Evolutionary conservation across 352 stramenopile genomes (phyloP), one percentile per base, ranked within the genome.

Genomic region (Plasmopara muralis): DNA sequence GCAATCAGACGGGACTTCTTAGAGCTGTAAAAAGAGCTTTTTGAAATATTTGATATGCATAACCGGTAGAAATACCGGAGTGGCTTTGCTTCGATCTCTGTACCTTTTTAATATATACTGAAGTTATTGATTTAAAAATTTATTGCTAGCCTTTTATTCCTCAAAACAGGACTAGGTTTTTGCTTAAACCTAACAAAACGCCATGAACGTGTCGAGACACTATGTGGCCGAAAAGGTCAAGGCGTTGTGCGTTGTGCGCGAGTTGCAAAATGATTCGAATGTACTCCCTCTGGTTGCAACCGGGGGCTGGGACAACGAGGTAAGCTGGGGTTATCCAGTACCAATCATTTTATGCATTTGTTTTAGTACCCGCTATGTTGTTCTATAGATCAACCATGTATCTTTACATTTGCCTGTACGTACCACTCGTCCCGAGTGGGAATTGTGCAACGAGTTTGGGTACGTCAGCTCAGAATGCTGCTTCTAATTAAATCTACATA

Each of bases 201-300:
- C 20, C 20, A 25, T 25, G 20, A 25, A 25, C 40, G 49, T 60
- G 44, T 85, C 75, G 34, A 89, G 68, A 55, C 78, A 85, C 59
- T 85, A 85, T 43, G 68, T 85, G 54, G 62, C 63, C 43, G 76
- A 85, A 52, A 85, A 83, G 57, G 64, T 83, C 28, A 66, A 69
- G 35, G 65, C 78, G 39, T 43, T 89, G 45, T 83, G 70, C 55
- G 75, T 87, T 40, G 60, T 87, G 46, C 82, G 72, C 47, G 74
- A 85, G 33, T 40, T 57, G 10, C 59, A 60, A 9, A 44, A 67
- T 44, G 61, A 25, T 25, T 25, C 3, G 20, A 3, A 78, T 15
- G 46, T 70, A 39, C 64, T 89, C 29, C 79, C 79, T 48, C 53
- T 87, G 39, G 46, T 89, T 34, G 79, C 70, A 5, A 61, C 68